These are phyloP conservation scores for Chlamydomonas applanata DNA, from an alignment of 139 green algal genomes.

Conservation along the genomic window DNA sequence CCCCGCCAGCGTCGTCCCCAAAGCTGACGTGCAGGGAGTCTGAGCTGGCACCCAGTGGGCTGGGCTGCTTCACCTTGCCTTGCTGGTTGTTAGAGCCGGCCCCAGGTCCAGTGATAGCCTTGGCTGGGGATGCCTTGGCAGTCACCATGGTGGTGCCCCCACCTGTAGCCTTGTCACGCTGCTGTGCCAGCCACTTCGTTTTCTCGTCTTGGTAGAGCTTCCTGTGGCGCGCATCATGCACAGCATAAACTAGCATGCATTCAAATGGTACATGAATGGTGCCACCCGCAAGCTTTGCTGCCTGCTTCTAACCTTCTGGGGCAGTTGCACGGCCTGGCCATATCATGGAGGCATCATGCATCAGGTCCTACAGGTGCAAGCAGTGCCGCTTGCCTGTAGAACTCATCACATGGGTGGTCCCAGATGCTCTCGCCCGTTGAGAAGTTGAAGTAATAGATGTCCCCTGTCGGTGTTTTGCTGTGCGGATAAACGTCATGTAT, in stretches of 20 bases:
- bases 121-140: background rate
- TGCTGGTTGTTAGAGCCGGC: background rate
- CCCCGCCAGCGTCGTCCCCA: background rate
- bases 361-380: background rate
- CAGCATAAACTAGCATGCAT: background rate
- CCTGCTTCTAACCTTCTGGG: conserved; percentile 8
- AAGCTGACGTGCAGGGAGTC: conserved; percentile 11
- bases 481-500: background rate
- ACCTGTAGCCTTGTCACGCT: background rate
- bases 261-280: background rate
- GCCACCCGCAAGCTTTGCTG: background rate
- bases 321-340: background rate
- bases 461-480: conserved; percentile 61
- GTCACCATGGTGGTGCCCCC: background rate
- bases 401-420: conserved; percentile 82
- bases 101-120: background rate
- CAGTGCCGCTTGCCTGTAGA: conserved; percentile 51
- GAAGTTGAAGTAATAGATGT: conserved; percentile 91
- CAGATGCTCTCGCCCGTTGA: conserved; percentile 70
- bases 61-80: background rate
- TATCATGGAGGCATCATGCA: background rate
- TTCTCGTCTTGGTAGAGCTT: conserved; percentile 62
- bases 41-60: background rate
- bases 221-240: conserved; percentile 16
- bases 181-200: conserved; percentile 23